Conservation (phyloP, 257 asterid genomes). For the Nicotiana obtusifolia region DNA sequence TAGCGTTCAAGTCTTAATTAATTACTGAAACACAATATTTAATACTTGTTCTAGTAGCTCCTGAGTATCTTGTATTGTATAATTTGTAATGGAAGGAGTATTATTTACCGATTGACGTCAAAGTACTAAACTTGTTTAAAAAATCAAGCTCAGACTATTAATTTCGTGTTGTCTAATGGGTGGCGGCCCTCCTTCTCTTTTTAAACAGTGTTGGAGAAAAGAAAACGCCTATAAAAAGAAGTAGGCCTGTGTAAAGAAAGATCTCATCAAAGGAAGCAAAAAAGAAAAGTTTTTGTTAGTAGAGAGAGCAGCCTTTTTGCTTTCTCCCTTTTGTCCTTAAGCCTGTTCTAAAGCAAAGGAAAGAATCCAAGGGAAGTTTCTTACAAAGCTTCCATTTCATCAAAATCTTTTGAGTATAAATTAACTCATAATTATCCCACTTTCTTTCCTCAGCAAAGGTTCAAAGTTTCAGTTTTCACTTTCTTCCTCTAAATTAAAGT, state of each 20-base stretch:
- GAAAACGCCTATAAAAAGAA: constrained; percentile 40
- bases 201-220: constrained; percentile 6
- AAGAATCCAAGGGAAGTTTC: constrained; percentile 27
- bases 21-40: no score
- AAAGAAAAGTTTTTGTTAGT: constrained; percentile 15
- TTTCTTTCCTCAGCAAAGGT: not conserved
- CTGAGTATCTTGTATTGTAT: no score
- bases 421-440: not conserved
- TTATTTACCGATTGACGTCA: not conserved
- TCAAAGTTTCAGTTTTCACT: not conserved
- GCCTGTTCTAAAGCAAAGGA: constrained; percentile 8
- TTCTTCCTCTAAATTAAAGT: not conserved
- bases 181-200: constrained; percentile 16
- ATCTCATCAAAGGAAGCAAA: constrained; percentile 16
- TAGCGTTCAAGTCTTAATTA: no score
- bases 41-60: no score
- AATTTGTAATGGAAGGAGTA: no score
- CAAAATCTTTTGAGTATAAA: not conserved
- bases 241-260: constrained; percentile 1
- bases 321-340: constrained; percentile 5
- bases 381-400: not conserved
- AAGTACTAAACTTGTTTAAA: not conserved
- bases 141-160: not conserved
- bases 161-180: not conserved
- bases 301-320: constrained; percentile 14